A percentile compares a stretch with the other conserved stretches of the same genome.
Conservation (phyloP, 345 rosid species). For the Corchorus capsularis region DNA sequence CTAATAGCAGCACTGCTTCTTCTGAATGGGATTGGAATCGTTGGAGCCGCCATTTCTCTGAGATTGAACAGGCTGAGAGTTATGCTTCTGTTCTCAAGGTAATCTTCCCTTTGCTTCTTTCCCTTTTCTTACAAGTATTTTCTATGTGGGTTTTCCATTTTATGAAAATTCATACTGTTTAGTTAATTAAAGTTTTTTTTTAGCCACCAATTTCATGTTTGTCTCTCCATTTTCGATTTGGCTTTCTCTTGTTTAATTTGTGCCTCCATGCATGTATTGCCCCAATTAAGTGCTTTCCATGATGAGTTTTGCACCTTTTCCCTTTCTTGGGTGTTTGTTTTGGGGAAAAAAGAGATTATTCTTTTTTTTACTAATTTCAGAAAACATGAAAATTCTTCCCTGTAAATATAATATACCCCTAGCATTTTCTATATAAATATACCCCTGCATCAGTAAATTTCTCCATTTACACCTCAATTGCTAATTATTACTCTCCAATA, state of each 20-base stretch:
- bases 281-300: neutral
- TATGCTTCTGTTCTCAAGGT: conserved; percentile 85
- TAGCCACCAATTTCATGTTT: neutral
- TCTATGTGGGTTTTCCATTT: neutral
- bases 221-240: conserved; percentile 4
- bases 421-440: neutral
- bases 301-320: neutral
- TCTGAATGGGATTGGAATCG: conserved; percentile 88
- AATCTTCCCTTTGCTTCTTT: neutral
- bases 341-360: neutral
- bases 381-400: neutral
- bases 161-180: neutral
- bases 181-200: conserved; percentile 4
- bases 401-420: neutral
- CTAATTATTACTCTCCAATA: neutral
- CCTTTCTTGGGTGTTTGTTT: neutral
- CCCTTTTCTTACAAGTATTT: neutral
- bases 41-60: conserved; percentile 87
- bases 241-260: neutral
- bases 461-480: neutral
- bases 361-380: neutral
- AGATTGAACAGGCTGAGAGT: conserved; percentile 75
- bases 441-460: neutral
- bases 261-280: neutral
- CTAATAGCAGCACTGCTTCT: conserved; percentile 32